Evolutionary conservation across 768 basidiomycete genomes (phyloP).

Genomic region (Panellus pusillus): DNA sequence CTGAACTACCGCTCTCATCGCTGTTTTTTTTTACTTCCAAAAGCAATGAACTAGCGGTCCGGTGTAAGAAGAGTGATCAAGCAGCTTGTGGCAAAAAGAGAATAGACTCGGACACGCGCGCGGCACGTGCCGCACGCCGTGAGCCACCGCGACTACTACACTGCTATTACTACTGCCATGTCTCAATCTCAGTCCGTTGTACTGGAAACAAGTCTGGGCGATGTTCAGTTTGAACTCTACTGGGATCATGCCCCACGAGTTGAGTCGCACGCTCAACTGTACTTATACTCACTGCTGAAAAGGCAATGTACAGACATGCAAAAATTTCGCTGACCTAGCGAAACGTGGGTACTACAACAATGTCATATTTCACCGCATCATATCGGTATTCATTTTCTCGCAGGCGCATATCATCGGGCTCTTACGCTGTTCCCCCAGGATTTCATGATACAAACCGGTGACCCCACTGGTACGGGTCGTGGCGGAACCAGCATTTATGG

Average conservation of each 20-base stretch:
- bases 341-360: constrained; percentile 92
- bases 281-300: constrained; percentile 21
- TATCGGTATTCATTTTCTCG: constrained; percentile 54
- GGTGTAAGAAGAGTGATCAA: not conserved
- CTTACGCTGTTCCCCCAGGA: constrained; percentile 48
- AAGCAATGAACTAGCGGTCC: too few relatives aligned
- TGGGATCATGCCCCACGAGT: constrained; percentile 82
- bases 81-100: not conserved
- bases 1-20: constrained; percentile 86
- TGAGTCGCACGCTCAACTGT: constrained; percentile 7
- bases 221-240: constrained; percentile 88
- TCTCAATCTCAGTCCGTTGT: constrained; percentile 59
- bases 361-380: constrained; percentile 88
- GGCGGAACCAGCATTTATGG: constrained; percentile 91
- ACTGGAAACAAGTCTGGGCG: constrained; percentile 82
- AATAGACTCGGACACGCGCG: constrained; percentile 1
- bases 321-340: constrained; percentile 92
- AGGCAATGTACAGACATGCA: constrained; percentile 79
- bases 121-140: not conserved
- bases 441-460: constrained; percentile 97
- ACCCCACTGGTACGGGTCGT: constrained; percentile 93
- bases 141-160: too few relatives aligned
- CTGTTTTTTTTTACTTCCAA: too few relatives aligned
- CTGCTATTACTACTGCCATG: constrained; percentile 22
- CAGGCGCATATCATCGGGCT: not conserved